Evolutionary conservation across 2,329 filamentous ascomycete genomes (phyloP), one percentile per base, ranked within the genome.

Genomic region (Remersonia thermophila): DNA sequence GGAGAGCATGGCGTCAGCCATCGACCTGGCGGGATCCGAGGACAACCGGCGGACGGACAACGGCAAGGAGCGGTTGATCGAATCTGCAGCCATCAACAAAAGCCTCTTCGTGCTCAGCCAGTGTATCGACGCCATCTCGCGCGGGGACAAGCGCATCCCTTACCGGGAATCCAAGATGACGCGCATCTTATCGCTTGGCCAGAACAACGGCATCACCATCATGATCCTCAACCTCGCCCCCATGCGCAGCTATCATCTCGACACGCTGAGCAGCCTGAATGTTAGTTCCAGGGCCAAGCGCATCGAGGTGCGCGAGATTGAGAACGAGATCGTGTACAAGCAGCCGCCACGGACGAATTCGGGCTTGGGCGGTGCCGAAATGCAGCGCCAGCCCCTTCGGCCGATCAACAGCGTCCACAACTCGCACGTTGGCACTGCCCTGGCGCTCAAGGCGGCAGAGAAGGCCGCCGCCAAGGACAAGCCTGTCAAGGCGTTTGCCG

Each of bases 161-260:
- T 96, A 93, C 56, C 73, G 89, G 38, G 89, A 95, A 55, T 91
- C 83, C 36, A 95, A 96, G 65, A 95, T 96, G 89, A 96, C 91
- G 1, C 74, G 89, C 32, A 95, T 96, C 37, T 61, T 96, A 17
- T 89, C 83, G 0, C 62, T 96, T 7, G 89, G 89, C 3, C 89
- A 95, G 61, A 95, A 96, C 61, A 85, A 93, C 46, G 89, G 91
- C 34, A 76, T 94, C 47, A 95, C 87, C 0, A 73, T 96, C 53
- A 96, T 96, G 91, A 91, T 96, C 40, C 67, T 96, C 27, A 96
- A 96, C 52, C 71, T 96, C 3, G 84, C 89, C 0, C 87, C 91
- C 0, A 70, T 93, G n/a, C 77, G 83, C 43, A 86, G 83, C 48
- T 96, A 93, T 54, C 89, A 96, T 52, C 70, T 94, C 27, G 89